phyloP scores from a whole-genome alignment of 106 monocot genomes.

The Acorus calamus region DNA sequence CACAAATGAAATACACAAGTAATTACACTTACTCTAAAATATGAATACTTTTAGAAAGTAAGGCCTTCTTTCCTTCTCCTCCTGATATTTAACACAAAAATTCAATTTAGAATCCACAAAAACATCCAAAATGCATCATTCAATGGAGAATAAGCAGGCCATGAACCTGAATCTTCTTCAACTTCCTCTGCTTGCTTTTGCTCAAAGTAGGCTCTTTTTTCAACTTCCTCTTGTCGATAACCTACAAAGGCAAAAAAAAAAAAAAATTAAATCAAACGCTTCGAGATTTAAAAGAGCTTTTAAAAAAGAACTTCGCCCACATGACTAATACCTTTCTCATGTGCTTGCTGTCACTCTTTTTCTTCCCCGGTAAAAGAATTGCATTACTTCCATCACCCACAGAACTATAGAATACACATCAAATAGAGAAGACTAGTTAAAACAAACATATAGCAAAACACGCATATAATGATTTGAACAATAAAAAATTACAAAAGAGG shows the following conservation, averaged over 20 bases:
- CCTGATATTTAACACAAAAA: constrained; percentile 14
- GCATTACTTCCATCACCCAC: constrained; percentile 45
- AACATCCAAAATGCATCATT: not conserved
- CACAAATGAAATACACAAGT: no score
- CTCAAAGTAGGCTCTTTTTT: constrained; percentile 31
- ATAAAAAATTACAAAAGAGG: no score
- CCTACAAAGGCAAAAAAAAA: not conserved
- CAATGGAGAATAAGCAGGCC: not conserved
- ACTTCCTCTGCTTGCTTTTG: constrained; percentile 68
- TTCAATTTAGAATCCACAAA: not conserved
- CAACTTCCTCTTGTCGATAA: constrained; percentile 17
- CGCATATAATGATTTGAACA: no score
- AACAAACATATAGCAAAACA: no score
- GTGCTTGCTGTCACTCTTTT: constrained; percentile 34
- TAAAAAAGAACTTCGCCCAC: not conserved
- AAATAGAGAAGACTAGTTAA: no score
- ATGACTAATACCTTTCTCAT: constrained; percentile 25
- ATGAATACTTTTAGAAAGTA: constrained; percentile 49
- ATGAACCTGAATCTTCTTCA: constrained; percentile 58
- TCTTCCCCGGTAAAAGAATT: constrained; percentile 47
- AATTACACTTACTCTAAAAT: constrained; percentile 50
- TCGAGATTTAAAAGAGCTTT: constrained; percentile 3
- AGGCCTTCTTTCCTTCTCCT: constrained; percentile 59
- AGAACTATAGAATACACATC: constrained; percentile 14
- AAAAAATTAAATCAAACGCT: not conserved